Conservation (phyloP, 148 eudicot species). For the Vaccinium darrowii region DNA sequence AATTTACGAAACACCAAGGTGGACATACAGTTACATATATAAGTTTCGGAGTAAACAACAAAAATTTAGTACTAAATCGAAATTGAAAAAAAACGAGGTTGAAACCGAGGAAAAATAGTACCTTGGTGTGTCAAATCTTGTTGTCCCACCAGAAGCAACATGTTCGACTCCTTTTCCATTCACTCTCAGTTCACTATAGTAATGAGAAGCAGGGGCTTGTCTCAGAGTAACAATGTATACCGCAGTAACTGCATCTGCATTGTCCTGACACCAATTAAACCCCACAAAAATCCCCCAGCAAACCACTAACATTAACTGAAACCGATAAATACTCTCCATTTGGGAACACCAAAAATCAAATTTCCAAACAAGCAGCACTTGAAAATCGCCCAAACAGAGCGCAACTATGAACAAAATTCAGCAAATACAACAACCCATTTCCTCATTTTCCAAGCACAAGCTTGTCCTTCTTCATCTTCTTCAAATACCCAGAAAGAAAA, state of each 20-base stretch:
- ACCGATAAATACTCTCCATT: constrained; percentile 36
- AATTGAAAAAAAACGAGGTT: constrained; percentile 6
- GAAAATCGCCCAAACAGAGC: constrained; percentile 8
- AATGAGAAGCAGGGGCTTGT: constrained; percentile 72
- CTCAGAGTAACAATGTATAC: constrained; percentile 86
- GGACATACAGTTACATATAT: background rate
- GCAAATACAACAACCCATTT: background rate
- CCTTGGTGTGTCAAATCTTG: constrained; percentile 62
- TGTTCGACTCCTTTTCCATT: constrained; percentile 25
- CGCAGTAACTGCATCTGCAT: constrained; percentile 42
- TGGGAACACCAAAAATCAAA: background rate
- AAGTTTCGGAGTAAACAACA: background rate
- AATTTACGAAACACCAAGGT: background rate
- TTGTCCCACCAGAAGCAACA: constrained; percentile 36
- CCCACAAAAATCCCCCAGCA: constrained; percentile 34
- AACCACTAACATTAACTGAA: constrained; percentile 29
- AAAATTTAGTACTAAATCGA: background rate
- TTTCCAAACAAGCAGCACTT: background rate
- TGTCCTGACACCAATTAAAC: constrained; percentile 35
- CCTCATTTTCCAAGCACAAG: constrained; percentile 4
- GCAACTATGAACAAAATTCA: background rate
- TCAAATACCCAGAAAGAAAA: constrained; percentile 8
- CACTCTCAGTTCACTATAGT: constrained; percentile 33
- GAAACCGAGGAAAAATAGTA: constrained; percentile 17
- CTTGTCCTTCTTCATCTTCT: background rate